Conservation (phyloP, 2,329 filamentous ascomycete species). For the Scytalidium sp. region DNA sequence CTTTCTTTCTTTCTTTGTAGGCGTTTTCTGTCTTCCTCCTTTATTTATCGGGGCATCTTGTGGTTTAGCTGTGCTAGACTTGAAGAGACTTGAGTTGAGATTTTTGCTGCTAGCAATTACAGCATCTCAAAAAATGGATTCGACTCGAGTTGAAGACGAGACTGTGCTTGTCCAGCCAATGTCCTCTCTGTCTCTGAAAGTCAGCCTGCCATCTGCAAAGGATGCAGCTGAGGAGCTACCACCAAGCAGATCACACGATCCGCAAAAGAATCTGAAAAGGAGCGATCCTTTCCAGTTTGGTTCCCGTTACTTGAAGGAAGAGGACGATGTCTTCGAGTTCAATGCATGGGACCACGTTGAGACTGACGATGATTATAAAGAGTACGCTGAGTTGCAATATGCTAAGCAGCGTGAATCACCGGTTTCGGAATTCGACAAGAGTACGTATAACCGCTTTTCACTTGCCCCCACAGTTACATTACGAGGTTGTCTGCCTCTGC, state of each 20-base stretch:
- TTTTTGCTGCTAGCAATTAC: no score
- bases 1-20: background rate
- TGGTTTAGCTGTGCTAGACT: no score
- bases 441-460: constrained; percentile 41
- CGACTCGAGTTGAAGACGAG: constrained; percentile 7
- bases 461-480: constrained; percentile 3
- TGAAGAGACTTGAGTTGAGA: no score
- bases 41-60: no score
- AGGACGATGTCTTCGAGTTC: constrained; percentile 92
- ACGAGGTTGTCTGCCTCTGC: no score
- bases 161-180: constrained; percentile 10
- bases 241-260: constrained; percentile 29
- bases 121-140: constrained; percentile 13
- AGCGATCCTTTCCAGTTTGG: constrained; percentile 95
- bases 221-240: constrained; percentile 14
- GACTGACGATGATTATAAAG: constrained; percentile 82
- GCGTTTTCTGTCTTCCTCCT: background rate
- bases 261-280: constrained; percentile 73
- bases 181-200: constrained; percentile 15
- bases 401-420: constrained; percentile 80
- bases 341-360: constrained; percentile 99
- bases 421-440: constrained; percentile 90
- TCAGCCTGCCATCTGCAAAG: constrained; percentile 8
- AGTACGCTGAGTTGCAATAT: constrained; percentile 82
- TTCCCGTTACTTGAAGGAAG: constrained; percentile 76